Percentiles rank a stretch among this genome's conserved stretches.
Evolutionary conservation across 1,139 yeast species (phyloP).

Genomic region (Hyphopichia wangnamkhiaoensis): DNA sequence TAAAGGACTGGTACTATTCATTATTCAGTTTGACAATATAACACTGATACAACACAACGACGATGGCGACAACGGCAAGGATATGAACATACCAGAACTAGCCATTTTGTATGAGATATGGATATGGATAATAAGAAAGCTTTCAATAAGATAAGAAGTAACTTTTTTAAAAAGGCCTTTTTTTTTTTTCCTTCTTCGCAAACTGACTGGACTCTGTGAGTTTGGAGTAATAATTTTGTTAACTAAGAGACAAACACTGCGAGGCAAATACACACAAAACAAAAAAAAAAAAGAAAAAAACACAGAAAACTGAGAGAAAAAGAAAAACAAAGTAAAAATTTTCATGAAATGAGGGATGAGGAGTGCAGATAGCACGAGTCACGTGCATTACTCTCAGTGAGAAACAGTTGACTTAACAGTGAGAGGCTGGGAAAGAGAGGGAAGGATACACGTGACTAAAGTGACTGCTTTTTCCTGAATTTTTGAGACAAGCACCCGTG

Average conservation of each 20-base stretch:
- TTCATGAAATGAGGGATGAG: too few species aligned
- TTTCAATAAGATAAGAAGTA: conserved; percentile 6
- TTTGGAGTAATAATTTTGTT: neutral
- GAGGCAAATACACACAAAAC: neutral
- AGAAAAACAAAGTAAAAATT: too few species aligned
- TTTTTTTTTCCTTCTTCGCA: conserved; percentile 14
- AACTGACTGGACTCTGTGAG: neutral
- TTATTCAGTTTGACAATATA: too few species aligned
- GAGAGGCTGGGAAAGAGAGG: neutral
- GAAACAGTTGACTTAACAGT: neutral
- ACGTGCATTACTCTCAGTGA: conserved; percentile 10
- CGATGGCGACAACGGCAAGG: too few species aligned
- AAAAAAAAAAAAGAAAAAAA: too few species aligned
- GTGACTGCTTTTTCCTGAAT: conserved; percentile 2
- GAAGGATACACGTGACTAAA: neutral
- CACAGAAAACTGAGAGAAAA: too few species aligned
- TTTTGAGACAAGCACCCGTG: neutral
- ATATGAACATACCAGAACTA: conserved; percentile 59
- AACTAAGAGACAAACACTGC: conserved; percentile 14
- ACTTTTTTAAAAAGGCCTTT: conserved; percentile 9
- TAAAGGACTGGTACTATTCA: too few species aligned
- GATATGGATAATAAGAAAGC: conserved; percentile 2
- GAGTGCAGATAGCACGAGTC: conserved; percentile 4
- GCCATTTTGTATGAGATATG: conserved; percentile 46
- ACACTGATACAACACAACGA: too few species aligned